Evolutionary conservation across 352 stramenopile species (phyloP), one percentile per base, ranked within the genome.

Genomic region (Pythium sukuiense): DNA sequence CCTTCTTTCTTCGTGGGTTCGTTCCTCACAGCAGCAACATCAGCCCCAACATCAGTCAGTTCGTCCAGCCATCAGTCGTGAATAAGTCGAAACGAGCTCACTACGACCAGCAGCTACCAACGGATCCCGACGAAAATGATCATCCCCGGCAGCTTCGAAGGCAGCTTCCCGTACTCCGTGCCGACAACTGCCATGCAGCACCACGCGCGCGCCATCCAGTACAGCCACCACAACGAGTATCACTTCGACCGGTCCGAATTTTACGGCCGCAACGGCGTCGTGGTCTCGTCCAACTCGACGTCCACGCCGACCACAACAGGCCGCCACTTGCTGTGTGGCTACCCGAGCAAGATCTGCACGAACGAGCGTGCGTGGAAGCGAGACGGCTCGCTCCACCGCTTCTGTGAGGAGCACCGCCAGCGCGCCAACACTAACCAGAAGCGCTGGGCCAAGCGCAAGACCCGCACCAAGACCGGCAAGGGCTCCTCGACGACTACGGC

Each of bases 351-450:
- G 49, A 57, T 67, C 52, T 70, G 46, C 49, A 63, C 27, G 20
- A 69, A 69, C 48, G 55, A 60, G 37, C 45, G 57, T 20, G 58
- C 57, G 16, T 58, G 46, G 49, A 65, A 75, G 32, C 55, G 52
- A 32, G 30, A 50, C 18, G 54, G 65, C 2, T 60, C 43, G 53
- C 54, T 68, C 30, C 53, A 60, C 26, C 26, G n/a, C 52, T 65
- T 54, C n/a, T 52, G 48, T n/a, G 48, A 61, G 48, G 32, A 62
- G 27, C 70, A 76, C 54, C 70, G 70, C 9, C n/a, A 41, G 35
- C 64, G 65, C 59, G 70, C 70, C 35, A 76, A 76, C 56, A 46
- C 27, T 12, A 70, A 73, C 48, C 70, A 76, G 55, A 75, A 75
- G 57, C 54, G 63, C 35, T 67, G 61, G 61, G 52, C 61, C 37